These are phyloP conservation scores for Heliosperma pusillum DNA, from an alignment of 148 eudicot species.

Conservation along the genomic window DNA sequence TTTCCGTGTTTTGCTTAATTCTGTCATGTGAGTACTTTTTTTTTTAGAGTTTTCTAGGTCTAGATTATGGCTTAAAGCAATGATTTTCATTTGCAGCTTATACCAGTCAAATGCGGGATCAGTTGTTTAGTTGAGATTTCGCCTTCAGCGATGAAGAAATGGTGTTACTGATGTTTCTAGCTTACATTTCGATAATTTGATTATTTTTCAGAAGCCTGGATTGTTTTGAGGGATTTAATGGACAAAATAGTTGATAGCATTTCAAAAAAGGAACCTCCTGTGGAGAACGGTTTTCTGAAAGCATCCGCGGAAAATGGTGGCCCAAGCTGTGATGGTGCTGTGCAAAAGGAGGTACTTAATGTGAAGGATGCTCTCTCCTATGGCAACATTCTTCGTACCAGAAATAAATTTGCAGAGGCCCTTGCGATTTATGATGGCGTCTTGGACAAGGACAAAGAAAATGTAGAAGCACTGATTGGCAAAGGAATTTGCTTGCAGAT, in stretches of 20 bases:
- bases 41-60: background rate
- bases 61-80: background rate
- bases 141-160: background rate
- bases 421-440: constrained; percentile 65
- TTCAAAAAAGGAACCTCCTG: constrained; percentile 38
- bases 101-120: background rate
- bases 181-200: background rate
- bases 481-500: constrained; percentile 94
- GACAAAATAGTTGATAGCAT: constrained; percentile 54
- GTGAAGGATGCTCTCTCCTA: constrained; percentile 69
- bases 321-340: constrained; percentile 32
- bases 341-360: constrained; percentile 36
- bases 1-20: background rate
- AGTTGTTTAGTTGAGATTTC: background rate
- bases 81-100: background rate
- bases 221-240: constrained; percentile 46
- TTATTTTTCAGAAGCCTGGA: constrained; percentile 25
- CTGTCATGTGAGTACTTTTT: background rate
- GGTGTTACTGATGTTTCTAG: background rate
- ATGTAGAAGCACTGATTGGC: constrained; percentile 82
- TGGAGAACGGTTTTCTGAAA: constrained; percentile 49
- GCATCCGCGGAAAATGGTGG: constrained; percentile 31
- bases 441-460: constrained; percentile 65
- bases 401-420: constrained; percentile 88
- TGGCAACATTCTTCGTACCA: constrained; percentile 83